Evolutionary conservation across 2,329 filamentous ascomycete species (phyloP), one percentile per base, ranked within the genome.

Genomic region (Talaromyces sp.): DNA sequence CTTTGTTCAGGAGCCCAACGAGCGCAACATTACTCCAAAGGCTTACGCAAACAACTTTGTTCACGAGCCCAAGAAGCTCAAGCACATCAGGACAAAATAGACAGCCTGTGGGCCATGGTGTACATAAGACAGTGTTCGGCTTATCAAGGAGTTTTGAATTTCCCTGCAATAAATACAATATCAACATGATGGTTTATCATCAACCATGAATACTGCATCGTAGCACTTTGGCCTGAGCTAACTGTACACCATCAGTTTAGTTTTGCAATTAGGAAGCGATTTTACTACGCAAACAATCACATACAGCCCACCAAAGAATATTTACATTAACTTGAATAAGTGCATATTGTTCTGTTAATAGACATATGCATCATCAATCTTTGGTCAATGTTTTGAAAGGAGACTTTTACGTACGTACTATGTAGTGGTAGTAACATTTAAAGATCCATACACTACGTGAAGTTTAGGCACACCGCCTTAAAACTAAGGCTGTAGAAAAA

Each of bases 41-140:
- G 89, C 91, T 11, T 99, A 99, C 75, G 93, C 94, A 63, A 95
- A 96, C 78, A 96, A 97, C 81, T 99, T 97, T 77, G 73, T 92
- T 65, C 92, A 95, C 80, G 87, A 87, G 64, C 80, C 89, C 12
- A 88, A 85, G 77, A 94, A 93, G 84, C 81, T 97, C 74, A 97
- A 97, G 84, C 85, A 88, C 70, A 85, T 92, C 74, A 84, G 88
- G 70, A 90, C 90, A 66, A 93, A 93, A 79, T 93, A 86, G 78
- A 75, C 56, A 59, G 17, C 64, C 66, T 68, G 65, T 53, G 27
- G 52, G 57, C 41, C 57, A 58, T 61, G 57, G 59, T 61, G 57
- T 35, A 61, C 54, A 61, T 48, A 48, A 24, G 43, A 43, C 35
- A 48, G 54, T 57, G 52, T 48, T 21, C 2, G 21, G 11, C 29